Percentiles rank a stretch among this genome's conserved stretches.
Conservation (phyloP, 2,329 filamentous ascomycete species). For the Cladosporium sp. region DNA sequence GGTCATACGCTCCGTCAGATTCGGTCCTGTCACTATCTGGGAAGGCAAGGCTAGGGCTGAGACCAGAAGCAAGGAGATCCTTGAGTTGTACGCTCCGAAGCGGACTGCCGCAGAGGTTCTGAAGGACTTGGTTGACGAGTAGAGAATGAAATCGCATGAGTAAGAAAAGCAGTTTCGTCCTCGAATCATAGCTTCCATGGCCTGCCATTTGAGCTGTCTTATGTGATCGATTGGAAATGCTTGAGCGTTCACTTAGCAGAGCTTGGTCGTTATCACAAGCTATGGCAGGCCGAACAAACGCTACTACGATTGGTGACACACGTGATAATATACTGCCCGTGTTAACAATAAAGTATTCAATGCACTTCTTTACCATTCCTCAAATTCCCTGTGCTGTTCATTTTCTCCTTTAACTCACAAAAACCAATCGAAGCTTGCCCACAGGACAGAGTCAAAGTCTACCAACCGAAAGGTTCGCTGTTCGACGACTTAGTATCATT, state of each 20-base stretch:
- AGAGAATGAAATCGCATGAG: background rate
- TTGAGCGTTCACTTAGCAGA: background rate
- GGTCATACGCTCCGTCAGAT: slow-evolving; percentile 34
- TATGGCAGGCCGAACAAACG: background rate
- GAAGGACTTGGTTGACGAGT: background rate
- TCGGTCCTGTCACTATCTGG: slow-evolving; percentile 14
- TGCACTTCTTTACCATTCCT: background rate
- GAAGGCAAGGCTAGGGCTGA: slow-evolving; percentile 35
- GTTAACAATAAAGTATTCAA: background rate
- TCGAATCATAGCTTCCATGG: background rate
- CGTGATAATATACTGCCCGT: background rate
- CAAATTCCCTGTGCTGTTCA: background rate
- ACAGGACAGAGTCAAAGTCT: background rate
- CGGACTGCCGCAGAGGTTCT: slow-evolving; percentile 24
- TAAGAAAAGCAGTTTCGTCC: background rate
- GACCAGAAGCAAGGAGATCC: slow-evolving; percentile 33
- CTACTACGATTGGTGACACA: background rate
- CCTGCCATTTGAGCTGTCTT: background rate
- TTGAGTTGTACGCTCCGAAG: slow-evolving; percentile 36
- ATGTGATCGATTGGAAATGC: background rate
- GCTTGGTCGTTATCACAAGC: background rate
- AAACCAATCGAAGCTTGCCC: background rate
- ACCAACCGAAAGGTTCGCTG: background rate
- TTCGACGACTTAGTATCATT: background rate
- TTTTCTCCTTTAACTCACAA: background rate